A percentile compares a stretch with the other conserved stretches of the same genome.
Conservation (phyloP, 2,329 filamentous ascomycete genomes). For the Monosporascus sp. region DNA sequence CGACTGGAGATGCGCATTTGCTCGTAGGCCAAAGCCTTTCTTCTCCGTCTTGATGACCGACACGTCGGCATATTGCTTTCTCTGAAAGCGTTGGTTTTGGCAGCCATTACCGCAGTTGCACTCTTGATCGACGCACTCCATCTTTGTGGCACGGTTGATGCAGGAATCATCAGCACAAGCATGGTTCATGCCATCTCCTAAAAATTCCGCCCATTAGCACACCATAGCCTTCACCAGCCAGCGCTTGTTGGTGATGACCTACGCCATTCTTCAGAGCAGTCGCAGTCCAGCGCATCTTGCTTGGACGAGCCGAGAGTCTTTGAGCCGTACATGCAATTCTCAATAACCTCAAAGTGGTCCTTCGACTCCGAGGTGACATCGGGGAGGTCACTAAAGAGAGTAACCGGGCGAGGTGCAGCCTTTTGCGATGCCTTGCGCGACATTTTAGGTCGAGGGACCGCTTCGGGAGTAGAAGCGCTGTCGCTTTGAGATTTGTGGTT, state of each 20-base stretch:
- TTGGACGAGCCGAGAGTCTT: conserved; percentile 90
- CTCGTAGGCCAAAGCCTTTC: conserved; percentile 89
- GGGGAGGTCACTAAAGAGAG: conserved; percentile 68
- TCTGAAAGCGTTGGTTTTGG: conserved; percentile 92
- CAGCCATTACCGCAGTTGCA: conserved; percentile 85
- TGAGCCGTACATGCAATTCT: conserved; percentile 83
- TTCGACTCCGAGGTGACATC: conserved; percentile 75
- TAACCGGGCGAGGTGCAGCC: conserved; percentile 53
- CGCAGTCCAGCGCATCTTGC: conserved; percentile 86
- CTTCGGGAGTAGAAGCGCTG: conserved; percentile 43
- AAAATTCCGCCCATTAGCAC: conserved; percentile 16
- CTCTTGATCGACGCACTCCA: conserved; percentile 80
- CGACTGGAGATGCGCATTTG: conserved; percentile 68
- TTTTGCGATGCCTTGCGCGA: conserved; percentile 72
- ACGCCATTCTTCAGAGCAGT: conserved; percentile 94
- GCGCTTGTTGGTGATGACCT: conserved; percentile 39
- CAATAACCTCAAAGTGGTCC: conserved; percentile 72
- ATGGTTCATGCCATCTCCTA: conserved; percentile 63
- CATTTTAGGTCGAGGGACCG: conserved; percentile 60
- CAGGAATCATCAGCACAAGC: conserved; percentile 96
- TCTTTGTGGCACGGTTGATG: conserved; percentile 96
- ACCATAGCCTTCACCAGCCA: conserved; percentile 9
- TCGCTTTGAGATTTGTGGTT: conserved; percentile 42
- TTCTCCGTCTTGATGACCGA: conserved; percentile 97
- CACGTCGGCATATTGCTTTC: conserved; percentile 82